Evolutionary conservation across 1,284 basidiomycete species (phyloP), one percentile per base, ranked within the genome.

Genomic region (Puccinia coronata): DNA sequence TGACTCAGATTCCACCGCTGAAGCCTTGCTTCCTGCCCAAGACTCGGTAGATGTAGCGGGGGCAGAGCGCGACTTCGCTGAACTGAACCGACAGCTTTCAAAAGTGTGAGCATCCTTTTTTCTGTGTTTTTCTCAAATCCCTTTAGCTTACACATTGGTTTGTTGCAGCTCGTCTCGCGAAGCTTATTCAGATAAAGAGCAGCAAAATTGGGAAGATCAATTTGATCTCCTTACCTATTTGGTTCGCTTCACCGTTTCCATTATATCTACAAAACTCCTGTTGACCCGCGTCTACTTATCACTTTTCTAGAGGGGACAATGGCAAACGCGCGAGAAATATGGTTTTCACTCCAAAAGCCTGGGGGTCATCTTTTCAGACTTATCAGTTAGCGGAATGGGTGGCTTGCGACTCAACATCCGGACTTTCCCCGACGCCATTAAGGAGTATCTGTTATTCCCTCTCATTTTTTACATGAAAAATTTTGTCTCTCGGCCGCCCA

Each of bases 361-460:
- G 51, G 93, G 93, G 51, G 92, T 94, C 41, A 90, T 90, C 34
- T 94, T 92, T 91, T 89, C 92, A 74, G 88, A 91, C 83, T 86
- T 93, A 0, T 88, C 91, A 81, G 93, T 95, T 67, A 88, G 91
- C 25, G 92, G 91, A 39, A 85, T 89, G 0, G 93, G 92, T 36
- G 91, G 91, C 59, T 86, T 88, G 83, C 86, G 84, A 78, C 82
- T 85, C 86, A 16, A 71, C 73, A 79, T 81, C 63, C 55, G 67
- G 23, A 84, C 85, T 39, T 88, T 88, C 83, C 85, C 86, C 89
- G 92, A 91, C 84, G 91, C 91, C 43, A 87, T 90, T 73, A 83
- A 80, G 55, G 79, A 80, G 34, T 74, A 47, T 51, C 63, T 80
- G 31, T 39, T 80, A 31, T 74, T 80, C 34, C 87, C 79, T 34